Conservation (phyloP, 345 rosid genomes). For the Combretum micranthum region DNA sequence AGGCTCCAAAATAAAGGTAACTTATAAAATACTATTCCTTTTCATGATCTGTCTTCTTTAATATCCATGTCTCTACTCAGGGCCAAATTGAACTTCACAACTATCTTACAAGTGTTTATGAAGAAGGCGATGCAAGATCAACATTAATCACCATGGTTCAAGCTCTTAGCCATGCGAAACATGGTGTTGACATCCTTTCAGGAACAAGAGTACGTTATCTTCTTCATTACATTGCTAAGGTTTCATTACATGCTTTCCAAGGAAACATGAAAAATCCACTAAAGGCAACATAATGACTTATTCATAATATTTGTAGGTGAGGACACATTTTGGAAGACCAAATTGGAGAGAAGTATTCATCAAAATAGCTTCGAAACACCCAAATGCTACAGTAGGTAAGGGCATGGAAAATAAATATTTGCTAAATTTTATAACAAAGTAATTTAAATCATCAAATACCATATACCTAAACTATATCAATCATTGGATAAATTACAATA, state of each 20-base stretch:
- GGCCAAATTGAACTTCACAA: constrained; percentile 95
- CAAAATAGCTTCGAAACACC: constrained; percentile 80
- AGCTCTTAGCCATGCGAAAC: constrained; percentile 93
- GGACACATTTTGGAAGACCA: constrained; percentile 97
- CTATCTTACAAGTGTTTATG: constrained; percentile 94
- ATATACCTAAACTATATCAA: no score
- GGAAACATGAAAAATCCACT: no score
- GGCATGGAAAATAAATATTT: not conserved
- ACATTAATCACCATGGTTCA: constrained; percentile 95
- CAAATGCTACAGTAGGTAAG: constrained; percentile 71
- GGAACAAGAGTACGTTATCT: constrained; percentile 72
- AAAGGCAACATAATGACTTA: not conserved
- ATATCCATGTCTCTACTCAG: constrained; percentile 23
- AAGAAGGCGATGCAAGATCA: constrained; percentile 98
- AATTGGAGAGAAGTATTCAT: constrained; percentile 85
- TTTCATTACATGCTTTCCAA: no score
- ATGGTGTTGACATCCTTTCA: constrained; percentile 89
- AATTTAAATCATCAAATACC: no score
- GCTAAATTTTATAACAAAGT: not conserved
- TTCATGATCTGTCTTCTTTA: not conserved
- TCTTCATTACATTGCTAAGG: not conserved
- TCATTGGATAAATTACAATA: no score
- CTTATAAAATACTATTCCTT: no score
- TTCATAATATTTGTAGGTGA: constrained; percentile 44
- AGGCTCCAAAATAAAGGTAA: no score